phyloP scores from a whole-genome alignment of 1,139 yeast species.

The Debaryomyces nepalensis region DNA sequence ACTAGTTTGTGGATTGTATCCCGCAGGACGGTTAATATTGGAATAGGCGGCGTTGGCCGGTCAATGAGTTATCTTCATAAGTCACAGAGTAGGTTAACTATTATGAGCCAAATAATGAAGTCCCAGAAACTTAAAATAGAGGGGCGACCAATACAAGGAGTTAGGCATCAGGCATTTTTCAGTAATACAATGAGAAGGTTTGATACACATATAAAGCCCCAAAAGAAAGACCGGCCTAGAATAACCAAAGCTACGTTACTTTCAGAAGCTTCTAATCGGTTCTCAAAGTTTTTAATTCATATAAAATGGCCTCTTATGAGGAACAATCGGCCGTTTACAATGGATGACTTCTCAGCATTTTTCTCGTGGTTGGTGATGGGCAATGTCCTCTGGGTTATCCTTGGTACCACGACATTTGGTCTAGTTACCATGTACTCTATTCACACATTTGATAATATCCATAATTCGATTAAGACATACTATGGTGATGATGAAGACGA shows the following conservation, averaged over 20 bases:
- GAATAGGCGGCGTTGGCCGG: neutral
- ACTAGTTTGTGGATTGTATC: slow-evolving; percentile 2
- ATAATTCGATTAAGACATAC: slow-evolving; percentile 23
- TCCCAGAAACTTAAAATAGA: neutral
- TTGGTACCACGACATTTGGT: slow-evolving; percentile 70
- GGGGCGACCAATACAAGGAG: neutral
- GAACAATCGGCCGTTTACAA: slow-evolving; percentile 53
- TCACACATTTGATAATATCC: slow-evolving; percentile 43
- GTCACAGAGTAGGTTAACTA: neutral
- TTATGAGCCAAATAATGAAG: neutral
- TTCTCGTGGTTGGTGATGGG: slow-evolving; percentile 62
- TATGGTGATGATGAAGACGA: slow-evolving; percentile 19
- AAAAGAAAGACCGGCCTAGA: neutral
- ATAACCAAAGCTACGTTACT: slow-evolving; percentile 45
- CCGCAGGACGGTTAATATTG: slow-evolving; percentile 1
- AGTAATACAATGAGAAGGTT: neutral
- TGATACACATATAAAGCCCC: neutral
- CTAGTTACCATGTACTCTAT: slow-evolving; percentile 55
- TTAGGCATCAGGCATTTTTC: slow-evolving; percentile 5
- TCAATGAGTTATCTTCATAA: neutral
- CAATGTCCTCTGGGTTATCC: slow-evolving; percentile 58
- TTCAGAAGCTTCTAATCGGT: slow-evolving; percentile 46
- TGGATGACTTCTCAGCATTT: slow-evolving; percentile 61
- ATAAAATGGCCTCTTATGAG: slow-evolving; percentile 62
- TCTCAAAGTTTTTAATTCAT: slow-evolving; percentile 52